Evolutionary conservation across 495 filamentous ascomycete species (phyloP), one percentile per base, ranked within the genome.

Genomic region (Schizothecium vesticola): DNA sequence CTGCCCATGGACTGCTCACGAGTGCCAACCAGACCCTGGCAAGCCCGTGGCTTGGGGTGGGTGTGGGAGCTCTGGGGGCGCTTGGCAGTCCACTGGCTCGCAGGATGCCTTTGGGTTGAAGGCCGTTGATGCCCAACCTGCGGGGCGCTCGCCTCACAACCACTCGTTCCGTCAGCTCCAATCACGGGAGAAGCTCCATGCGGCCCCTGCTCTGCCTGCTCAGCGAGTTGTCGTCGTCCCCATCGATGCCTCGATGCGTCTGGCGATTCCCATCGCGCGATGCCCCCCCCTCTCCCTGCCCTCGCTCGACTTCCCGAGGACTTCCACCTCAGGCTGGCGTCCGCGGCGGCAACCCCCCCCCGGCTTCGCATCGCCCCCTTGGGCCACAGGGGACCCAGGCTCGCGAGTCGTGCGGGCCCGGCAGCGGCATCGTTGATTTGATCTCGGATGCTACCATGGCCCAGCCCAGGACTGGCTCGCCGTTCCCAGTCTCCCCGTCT

Each of bases 91-190:
- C 67, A 78, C 70, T 78, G 76, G 74, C 64, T 64, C 70, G 67
- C 55, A 69, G 66, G 57, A 57, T 43, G 64, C 57, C 72, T 71
- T 77, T 78, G 76, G 77, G 77, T 73, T 70, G 69, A 73, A 57
- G 74, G 69, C 72, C 77, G 72, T 79, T 73, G 70, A 71, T 79
- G 77, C 77, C 77, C 77, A 79, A 79, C 77, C 76, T 71, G 57
- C 68, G 23, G 69, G 62, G 67, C 74, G 72, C 74, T 70, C 72
- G 73, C 65, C 66, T 70, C 70, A 72, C 69, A 65, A 68, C 75
- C 73, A 76, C 36, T 75, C 72, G 69, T 73, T 74, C 62, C 21
- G 22, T n/a, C 63, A 63, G 73, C 64, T 65, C 74, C 75, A 77
- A 76, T 74, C 71, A 71, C 58, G 66, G 65, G 33, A 56, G 69